Conservation (phyloP, 2,329 filamentous ascomycete species). For the Colletotrichum coccodes region DNA sequence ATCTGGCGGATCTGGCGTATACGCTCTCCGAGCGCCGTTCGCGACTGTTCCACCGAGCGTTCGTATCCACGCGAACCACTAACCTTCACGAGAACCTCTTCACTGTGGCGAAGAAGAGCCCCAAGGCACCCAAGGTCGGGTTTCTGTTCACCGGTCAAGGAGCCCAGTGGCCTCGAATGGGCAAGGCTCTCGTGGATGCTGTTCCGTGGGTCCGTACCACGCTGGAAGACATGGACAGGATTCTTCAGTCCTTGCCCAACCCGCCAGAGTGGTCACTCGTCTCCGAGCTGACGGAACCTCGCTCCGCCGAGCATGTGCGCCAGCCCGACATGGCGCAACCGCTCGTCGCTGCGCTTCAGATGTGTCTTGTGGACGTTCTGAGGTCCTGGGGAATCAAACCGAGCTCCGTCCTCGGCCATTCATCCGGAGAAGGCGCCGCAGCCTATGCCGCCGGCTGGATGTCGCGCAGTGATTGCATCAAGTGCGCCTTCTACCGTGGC, state of each 20-base stretch:
- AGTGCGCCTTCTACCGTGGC: slow-evolving; percentile 34
- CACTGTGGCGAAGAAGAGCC: no score
- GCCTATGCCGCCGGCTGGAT: slow-evolving; percentile 59
- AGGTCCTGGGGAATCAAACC: slow-evolving; percentile 5
- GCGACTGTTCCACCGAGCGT: slow-evolving; percentile 36
- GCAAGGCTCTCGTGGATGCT: slow-evolving; percentile 33
- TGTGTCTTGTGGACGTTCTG: slow-evolving; percentile 44
- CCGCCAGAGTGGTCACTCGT: slow-evolving; percentile 37
- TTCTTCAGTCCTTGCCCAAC: slow-evolving; percentile 7
- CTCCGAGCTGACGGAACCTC: slow-evolving; percentile 37
- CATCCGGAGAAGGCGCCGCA: slow-evolving; percentile 60
- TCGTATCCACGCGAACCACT: no score
- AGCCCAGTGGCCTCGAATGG: slow-evolving; percentile 55
- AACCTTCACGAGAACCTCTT: no score
- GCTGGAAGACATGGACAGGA: neutral
- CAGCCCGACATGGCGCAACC: slow-evolving; percentile 49
- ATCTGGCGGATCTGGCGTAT: slow-evolving; percentile 39
- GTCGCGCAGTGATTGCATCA: slow-evolving; percentile 35
- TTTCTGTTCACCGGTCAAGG: slow-evolving; percentile 56
- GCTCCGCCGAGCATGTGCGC: slow-evolving; percentile 31
- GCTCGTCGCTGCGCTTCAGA: slow-evolving; percentile 47
- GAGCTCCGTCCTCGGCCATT: slow-evolving; percentile 55
- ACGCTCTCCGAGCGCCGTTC: slow-evolving; percentile 40
- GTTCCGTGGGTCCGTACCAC: neutral
- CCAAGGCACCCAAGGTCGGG: slow-evolving; percentile 17